Base-by-base conservation (phyloP, 495 filamentous ascomycete species). In the Trichoderma reesei region DNA sequence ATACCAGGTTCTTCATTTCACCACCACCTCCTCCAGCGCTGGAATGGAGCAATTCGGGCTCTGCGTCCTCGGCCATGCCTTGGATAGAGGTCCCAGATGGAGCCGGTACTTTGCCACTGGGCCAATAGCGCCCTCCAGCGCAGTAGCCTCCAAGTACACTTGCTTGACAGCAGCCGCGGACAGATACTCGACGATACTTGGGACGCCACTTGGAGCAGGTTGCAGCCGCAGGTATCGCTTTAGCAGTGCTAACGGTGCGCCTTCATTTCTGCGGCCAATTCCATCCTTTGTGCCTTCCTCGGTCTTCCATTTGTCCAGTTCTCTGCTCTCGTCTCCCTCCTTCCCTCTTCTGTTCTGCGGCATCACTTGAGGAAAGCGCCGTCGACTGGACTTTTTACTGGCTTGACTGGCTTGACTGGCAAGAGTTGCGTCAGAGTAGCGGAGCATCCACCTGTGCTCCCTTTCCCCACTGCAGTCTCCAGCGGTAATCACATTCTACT, bases 381-480 rank as follows among this genome's bases (percentile, higher is more conserved):
- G 10, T 33, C 51, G 20, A 31, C 8, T 56, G n/a, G n/a, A n/a
- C n/a, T n/a, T n/a, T n/a, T n/a, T 56, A 33, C n/a, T 33, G 51
- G 51, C 51, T 39, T n/a, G n/a, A n/a, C n/a, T n/a, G n/a, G n/a
- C 4, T 39, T 39, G 37, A 4, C 37, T 5, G 10, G 4, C 10
- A 10, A 56, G 34, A 56, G 51, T 31, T 56, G 51, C 51, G 51
- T 34, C 51, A 56, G 42, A 31, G 26, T 31, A 56, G 51, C 51
- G 51, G 51, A 56, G 51, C 51, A 26, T 39, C 51, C n/a, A n/a
- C n/a, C n/a, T 11, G 8, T 34, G 51, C 20, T 56, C 51, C 51
- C 51, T 56, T 13, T 56, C 51, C 51, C 51, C 51, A 56, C 51
- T 26, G 11, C 10, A n/a, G 51, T 56, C 51, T 56, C 51, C 51